phyloP scores from a whole-genome alignment of 176 grass and related monocot genomes.

The Zea mays region Zm-B73-REFERENCE-NAM-5.0 NC_050102.1:182243001-182243500 shows the following conservation, averaged over 20 bases:
- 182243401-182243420: constrained; percentile 30
- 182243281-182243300: neutral
- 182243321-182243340: neutral
- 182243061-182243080: constrained; percentile 37
- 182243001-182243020: constrained; percentile 33
- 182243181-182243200: neutral
- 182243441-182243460: constrained; percentile 75
- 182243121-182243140: neutral
- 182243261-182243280: constrained; percentile 4
- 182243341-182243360: neutral
- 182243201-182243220: neutral
- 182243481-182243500: constrained; percentile 47
- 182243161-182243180: constrained; percentile 45
- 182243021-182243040: constrained; percentile 33
- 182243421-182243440: constrained; percentile 46
- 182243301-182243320: neutral
- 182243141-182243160: neutral
- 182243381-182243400: neutral
- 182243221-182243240: constrained; percentile 31
- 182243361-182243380: constrained; percentile 65
- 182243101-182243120: constrained; percentile 10
- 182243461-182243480: constrained; percentile 64
- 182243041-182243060: constrained; percentile 21
- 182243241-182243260: neutral
- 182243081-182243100: constrained; percentile 52